Evolutionary conservation across 2,329 filamentous ascomycete species (phyloP), one percentile per base, ranked within the genome.

Genomic region (Trichocomaceae sp.): DNA sequence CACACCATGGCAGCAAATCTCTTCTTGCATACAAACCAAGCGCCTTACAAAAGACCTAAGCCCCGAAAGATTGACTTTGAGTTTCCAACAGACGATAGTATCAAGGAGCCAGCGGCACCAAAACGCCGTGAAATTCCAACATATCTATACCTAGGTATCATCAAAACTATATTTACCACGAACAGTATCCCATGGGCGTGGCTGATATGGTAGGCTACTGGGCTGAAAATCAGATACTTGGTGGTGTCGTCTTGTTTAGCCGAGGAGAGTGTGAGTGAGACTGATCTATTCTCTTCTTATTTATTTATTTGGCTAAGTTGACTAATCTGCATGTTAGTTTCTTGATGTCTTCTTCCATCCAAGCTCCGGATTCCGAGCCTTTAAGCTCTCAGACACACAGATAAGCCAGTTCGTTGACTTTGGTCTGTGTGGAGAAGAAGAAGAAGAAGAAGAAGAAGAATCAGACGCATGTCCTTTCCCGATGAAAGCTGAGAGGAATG

Each of bases 401-500:
- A n/a, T 57, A 22, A 10, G 31, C 1, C 29, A 54, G 20, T 57
- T 44, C 39, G 9, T 50, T 17, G 50, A 47, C 35, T 57, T 57
- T 15, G 26, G 31, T 23, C 33, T 54, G n/a, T n/a, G n/a, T n/a
- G n/a, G n/a, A n/a, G n/a, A n/a, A n/a, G n/a, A n/a, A n/a, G n/a
- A n/a, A n/a, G n/a, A n/a, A n/a, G n/a, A n/a, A n/a, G n/a, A n/a
- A n/a, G n/a, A n/a, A 26, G 46, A 15, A 13, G 39, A 55, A 33
- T n/a, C 10, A n/a, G 4, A 5, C 12, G 29, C 44, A 19, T 35
- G n/a, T 50, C n/a, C 41, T 3, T 52, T 55, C 12, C 57, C 54
- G 7, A 51, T 59, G 33, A 39, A 47, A 2, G 51, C 51, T 5
- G 54, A 59, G 31, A 29, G 54, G 31, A 51, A 57, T 23, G 57